These are phyloP conservation scores for Coniochaeta ligniaria DNA, from an alignment of 2,329 filamentous ascomycete species.

Conservation along the genomic window DNA sequence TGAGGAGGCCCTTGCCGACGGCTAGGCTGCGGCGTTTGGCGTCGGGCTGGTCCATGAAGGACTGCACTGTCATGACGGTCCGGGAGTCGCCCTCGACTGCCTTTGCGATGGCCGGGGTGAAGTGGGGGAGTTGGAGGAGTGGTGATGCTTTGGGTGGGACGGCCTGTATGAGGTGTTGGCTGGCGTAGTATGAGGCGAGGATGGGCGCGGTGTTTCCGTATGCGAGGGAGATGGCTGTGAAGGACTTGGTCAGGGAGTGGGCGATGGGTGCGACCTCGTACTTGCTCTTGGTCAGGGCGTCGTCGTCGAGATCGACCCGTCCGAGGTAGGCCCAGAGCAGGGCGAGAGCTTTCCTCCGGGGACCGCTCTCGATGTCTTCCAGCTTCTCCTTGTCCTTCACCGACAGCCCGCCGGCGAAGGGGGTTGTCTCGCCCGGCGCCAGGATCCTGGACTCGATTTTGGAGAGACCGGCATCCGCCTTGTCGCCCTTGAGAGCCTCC, in stretches of 20 bases:
- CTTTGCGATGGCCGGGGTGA: constrained; percentile 60
- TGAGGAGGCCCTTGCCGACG: constrained; percentile 64
- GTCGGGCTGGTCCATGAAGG: constrained; percentile 81
- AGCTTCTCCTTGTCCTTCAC: constrained; percentile 70
- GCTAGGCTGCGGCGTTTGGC: constrained; percentile 63
- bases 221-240: constrained; percentile 78
- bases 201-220: constrained; percentile 81
- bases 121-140: constrained; percentile 83
- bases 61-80: constrained; percentile 70
- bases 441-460: constrained; percentile 79
- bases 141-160: constrained; percentile 77
- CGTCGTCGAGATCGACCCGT: constrained; percentile 76
- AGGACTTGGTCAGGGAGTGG: constrained; percentile 76
- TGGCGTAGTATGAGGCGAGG: constrained; percentile 71
- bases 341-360: constrained; percentile 77
- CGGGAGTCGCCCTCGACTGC: constrained; percentile 70
- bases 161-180: constrained; percentile 86
- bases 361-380: constrained; percentile 71
- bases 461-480: constrained; percentile 71
- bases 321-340: constrained; percentile 94
- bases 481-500: constrained; percentile 66
- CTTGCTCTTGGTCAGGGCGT: constrained; percentile 74
- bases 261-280: constrained; percentile 85
- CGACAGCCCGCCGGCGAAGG: constrained; percentile 52
- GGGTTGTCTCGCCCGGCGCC: constrained; percentile 45